These are phyloP conservation scores for Pseudogymnoascus sp. DNA, from an alignment of 2,329 filamentous ascomycete genomes.

Conservation along the genomic window DNA sequence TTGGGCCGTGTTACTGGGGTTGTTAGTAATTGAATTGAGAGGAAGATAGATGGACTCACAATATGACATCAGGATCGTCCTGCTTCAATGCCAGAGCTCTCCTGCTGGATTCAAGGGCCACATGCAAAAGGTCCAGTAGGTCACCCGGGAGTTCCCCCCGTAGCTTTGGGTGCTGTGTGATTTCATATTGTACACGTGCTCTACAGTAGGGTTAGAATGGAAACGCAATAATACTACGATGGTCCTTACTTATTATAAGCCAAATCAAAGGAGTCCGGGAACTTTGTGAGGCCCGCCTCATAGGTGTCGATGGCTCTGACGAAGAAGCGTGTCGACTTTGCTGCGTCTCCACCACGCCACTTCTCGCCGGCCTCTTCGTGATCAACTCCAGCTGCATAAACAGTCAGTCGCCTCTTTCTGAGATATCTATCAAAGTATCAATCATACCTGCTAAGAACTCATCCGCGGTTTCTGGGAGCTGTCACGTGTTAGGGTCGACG, in stretches of 20 bases:
- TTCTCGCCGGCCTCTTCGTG: conserved; percentile 66
- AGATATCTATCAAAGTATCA: neutral
- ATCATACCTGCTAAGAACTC: conserved; percentile 54
- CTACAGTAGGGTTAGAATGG: conserved; percentile 30
- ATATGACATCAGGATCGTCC: conserved; percentile 58
- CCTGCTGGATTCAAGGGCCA: conserved; percentile 55
- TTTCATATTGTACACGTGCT: conserved; percentile 60
- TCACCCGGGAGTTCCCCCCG: conserved; percentile 47
- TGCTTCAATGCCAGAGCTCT: conserved; percentile 50
- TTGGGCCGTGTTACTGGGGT: conserved; percentile 53
- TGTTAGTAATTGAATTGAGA: conserved; percentile 7
- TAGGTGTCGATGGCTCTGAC: conserved; percentile 59
- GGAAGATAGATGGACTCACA: conserved; percentile 29
- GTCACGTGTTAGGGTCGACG: conserved; percentile 13
- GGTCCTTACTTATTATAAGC: conserved; percentile 61
- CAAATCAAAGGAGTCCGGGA: conserved; percentile 57
- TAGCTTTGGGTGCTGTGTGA: conserved; percentile 57
- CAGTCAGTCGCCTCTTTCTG: neutral
- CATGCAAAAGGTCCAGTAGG: conserved; percentile 45
- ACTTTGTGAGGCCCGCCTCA: conserved; percentile 50
- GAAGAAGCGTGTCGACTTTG: conserved; percentile 45
- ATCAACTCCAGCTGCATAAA: conserved; percentile 48
- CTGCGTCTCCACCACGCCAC: conserved; percentile 62
- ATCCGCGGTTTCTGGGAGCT: conserved; percentile 53
- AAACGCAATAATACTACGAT: neutral